A percentile compares a stretch with the other conserved stretches of the same genome.
phyloP scores from a whole-genome alignment of 345 rosid species.

The Eucalyptus fibrosa region DNA sequence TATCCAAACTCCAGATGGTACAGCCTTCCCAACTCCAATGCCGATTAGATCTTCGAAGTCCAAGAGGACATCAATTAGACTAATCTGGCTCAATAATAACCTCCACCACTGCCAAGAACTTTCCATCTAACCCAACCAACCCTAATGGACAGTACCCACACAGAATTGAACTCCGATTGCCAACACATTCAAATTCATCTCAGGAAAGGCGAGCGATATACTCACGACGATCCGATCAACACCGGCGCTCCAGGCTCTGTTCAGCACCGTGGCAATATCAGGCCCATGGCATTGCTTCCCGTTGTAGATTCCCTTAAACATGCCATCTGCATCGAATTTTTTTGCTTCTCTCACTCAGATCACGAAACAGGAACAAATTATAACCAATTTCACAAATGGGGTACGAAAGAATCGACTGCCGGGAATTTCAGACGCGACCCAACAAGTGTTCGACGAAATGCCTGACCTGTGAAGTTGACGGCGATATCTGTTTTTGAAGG shows the following conservation, averaged over 20 bases:
- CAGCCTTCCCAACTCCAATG: not conserved
- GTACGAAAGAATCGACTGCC: not conserved
- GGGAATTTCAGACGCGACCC: not conserved
- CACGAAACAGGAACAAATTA: not conserved
- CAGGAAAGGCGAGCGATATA: not conserved
- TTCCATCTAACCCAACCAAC: not conserved
- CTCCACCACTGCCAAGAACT: not conserved
- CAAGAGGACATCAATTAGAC: not conserved
- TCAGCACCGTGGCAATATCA: conserved; percentile 60
- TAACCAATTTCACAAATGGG: not conserved
- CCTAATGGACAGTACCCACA: not conserved
- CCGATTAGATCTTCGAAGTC: not conserved
- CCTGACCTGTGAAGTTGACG: conserved; percentile 86
- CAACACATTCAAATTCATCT: not conserved
- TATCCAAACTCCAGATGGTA: not conserved
- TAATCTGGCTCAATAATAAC: not conserved
- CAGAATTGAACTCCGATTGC: not conserved
- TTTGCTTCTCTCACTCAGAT: not conserved
- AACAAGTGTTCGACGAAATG: conserved; percentile 44
- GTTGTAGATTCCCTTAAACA: conserved; percentile 88
- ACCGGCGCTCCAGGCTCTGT: conserved; percentile 90
- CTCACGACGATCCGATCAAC: conserved; percentile 86
- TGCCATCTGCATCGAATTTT: conserved; percentile 48
- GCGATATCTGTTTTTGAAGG: conserved; percentile 59
- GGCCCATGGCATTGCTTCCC: conserved; percentile 75